phyloP scores from a whole-genome alignment of 495 filamentous ascomycete genomes.

The Patellaria atrata region DNA sequence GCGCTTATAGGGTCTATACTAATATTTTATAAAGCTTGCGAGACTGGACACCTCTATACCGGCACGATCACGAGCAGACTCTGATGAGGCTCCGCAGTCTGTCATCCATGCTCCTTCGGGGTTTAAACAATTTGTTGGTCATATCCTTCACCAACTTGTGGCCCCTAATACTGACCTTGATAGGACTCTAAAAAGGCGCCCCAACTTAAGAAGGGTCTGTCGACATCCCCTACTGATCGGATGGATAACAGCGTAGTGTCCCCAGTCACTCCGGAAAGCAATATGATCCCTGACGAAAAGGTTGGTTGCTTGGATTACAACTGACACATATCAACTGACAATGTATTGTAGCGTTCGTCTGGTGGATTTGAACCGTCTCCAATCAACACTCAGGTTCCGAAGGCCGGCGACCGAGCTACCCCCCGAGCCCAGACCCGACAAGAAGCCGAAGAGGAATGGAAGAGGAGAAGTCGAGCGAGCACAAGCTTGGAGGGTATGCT shows the following conservation, averaged over 20 bases:
- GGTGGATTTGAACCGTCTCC: constrained; percentile 18
- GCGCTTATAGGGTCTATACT: constrained; percentile 4
- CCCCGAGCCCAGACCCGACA: constrained; percentile 69
- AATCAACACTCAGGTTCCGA: constrained; percentile 46
- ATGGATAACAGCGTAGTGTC: constrained; percentile 25
- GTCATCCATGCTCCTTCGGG: constrained; percentile 78
- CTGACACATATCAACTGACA: constrained; percentile 7
- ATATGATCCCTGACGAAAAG: constrained; percentile 19
- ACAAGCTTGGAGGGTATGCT: constrained; percentile 56
- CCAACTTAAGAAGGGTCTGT: constrained; percentile 2
- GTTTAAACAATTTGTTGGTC: constrained; percentile 61
- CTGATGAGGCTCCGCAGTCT: constrained; percentile 59
- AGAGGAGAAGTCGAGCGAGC: constrained; percentile 32
- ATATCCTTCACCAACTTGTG: constrained; percentile 14
- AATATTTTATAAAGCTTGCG: constrained; percentile 35
- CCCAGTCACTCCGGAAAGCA: constrained; percentile 16
- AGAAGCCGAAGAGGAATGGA: constrained; percentile 44
- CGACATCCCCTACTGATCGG: constrained; percentile 12
- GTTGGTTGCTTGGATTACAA: constrained; percentile 10
- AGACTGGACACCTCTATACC: constrained; percentile 43
- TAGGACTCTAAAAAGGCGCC: constrained; percentile 20
- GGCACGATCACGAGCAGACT: constrained; percentile 40
- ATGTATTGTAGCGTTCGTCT: constrained; percentile 6
- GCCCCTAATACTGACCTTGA: constrained; percentile 3
- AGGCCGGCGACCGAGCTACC: constrained; percentile 55